Evolutionary conservation across 164 flowering plant genomes (phyloP).

Genomic region (Cinnamomum chago): DNA sequence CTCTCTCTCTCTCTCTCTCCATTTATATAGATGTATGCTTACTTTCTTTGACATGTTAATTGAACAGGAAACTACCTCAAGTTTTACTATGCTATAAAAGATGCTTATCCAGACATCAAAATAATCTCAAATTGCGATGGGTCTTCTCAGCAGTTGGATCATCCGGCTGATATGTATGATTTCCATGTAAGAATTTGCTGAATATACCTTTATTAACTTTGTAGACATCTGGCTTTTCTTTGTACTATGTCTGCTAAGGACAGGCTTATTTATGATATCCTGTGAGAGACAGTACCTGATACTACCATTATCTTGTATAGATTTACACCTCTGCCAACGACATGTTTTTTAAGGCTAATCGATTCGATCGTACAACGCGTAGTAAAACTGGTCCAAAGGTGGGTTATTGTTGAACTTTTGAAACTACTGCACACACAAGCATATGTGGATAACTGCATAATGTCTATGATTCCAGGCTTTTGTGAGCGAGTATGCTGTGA

Average conservation of each 20-base stretch:
- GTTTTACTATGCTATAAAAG: slow-evolving; percentile 65
- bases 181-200: slow-evolving; percentile 57
- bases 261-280: neutral
- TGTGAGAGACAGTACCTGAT: neutral
- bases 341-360: slow-evolving; percentile 44
- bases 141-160: slow-evolving; percentile 60
- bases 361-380: slow-evolving; percentile 59
- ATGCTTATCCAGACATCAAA: slow-evolving; percentile 72
- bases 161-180: slow-evolving; percentile 92
- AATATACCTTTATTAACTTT: neutral
- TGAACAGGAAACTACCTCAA: slow-evolving; percentile 78
- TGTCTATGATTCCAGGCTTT: slow-evolving; percentile 54
- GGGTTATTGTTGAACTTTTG: slow-evolving; percentile 5
- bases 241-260: neutral
- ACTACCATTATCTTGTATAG: slow-evolving; percentile 27
- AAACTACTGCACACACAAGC: neutral
- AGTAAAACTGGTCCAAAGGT: slow-evolving; percentile 73
- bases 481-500: slow-evolving; percentile 98
- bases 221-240: slow-evolving; percentile 1
- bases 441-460: neutral
- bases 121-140: slow-evolving; percentile 92
- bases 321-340: slow-evolving; percentile 53
- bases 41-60: neutral
- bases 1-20: too few relatives aligned
- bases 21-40: too few relatives aligned